Percentiles rank a stretch among this genome's conserved stretches.
Evolutionary conservation across 306 rosid genomes (phyloP).

Genomic region (cucumber (Cucumis sativus)): DNA sequence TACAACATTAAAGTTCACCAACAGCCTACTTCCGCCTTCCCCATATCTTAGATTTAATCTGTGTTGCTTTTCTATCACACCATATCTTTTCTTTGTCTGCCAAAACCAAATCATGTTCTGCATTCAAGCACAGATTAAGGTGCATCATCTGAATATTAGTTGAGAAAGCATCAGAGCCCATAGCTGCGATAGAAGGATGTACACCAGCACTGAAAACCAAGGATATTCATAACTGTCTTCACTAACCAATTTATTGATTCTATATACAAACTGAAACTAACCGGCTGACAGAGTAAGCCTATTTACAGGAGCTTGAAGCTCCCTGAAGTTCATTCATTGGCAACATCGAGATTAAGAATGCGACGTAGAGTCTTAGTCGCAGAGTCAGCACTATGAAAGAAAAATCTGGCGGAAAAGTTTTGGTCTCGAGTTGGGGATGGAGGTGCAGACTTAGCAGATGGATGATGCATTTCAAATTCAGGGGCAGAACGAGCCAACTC

Average conservation of each 20-base stretch:
- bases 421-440: constrained; percentile 14
- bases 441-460: constrained; percentile 13
- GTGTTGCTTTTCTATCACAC: background rate
- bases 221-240: constrained; percentile 5
- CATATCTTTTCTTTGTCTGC: background rate
- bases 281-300: background rate
- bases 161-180: background rate
- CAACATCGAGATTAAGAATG: constrained; percentile 14
- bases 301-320: constrained; percentile 12
- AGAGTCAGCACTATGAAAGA: constrained; percentile 11
- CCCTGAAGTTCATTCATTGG: constrained; percentile 7
- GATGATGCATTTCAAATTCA: constrained; percentile 12
- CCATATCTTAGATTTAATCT: background rate
- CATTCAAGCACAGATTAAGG: background rate
- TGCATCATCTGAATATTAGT: background rate
- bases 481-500: constrained; percentile 7
- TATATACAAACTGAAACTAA: constrained; percentile 10
- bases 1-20: background rate
- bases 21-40: background rate
- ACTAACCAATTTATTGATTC: constrained; percentile 9
- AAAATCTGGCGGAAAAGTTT: background rate
- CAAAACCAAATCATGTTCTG: background rate
- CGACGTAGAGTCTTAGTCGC: constrained; percentile 17
- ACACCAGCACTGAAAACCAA: background rate
- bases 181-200: background rate